Conservation (phyloP, 192 early-diverging fungal genomes). For the Umbelopsis sp. region DNA sequence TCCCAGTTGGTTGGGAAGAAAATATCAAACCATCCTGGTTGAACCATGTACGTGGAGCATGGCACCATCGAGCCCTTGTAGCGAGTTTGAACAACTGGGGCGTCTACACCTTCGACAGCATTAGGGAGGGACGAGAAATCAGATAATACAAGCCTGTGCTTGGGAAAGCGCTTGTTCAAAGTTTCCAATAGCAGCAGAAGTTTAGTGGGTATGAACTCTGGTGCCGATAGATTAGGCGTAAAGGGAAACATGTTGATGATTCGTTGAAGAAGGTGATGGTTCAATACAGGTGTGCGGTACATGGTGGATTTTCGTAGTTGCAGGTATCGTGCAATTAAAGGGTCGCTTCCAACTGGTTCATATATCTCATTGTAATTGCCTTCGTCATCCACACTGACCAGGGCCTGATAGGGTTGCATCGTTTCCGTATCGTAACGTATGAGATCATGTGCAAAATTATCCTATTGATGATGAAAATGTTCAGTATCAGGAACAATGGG, state of each 20-base stretch:
- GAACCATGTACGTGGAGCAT: conserved; percentile 94
- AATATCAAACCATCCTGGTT: conserved; percentile 98
- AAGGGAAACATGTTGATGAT: conserved; percentile 67
- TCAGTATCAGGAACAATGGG: background rate
- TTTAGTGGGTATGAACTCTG: conserved; percentile 93
- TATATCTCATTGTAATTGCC: conserved; percentile 88
- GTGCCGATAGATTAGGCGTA: conserved; percentile 78
- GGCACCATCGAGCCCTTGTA: conserved; percentile 91
- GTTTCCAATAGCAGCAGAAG: conserved; percentile 71
- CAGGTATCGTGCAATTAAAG: conserved; percentile 76
- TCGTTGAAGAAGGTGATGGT: conserved; percentile 33
- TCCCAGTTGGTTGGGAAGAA: conserved; percentile 99
- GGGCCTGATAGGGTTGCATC: conserved; percentile 74
- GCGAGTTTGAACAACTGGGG: conserved; percentile 95
- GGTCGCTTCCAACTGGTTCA: conserved; percentile 74
- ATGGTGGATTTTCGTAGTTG: conserved; percentile 53
- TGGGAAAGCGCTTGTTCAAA: conserved; percentile 81
- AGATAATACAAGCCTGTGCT: conserved; percentile 82
- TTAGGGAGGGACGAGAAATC: conserved; percentile 91
- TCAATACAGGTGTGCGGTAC: conserved; percentile 69
- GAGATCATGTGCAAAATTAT: conserved; percentile 96
- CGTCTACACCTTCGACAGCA: conserved; percentile 76
- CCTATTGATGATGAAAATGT: conserved; percentile 46
- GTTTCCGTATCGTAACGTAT: conserved; percentile 82
- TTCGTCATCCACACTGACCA: conserved; percentile 80